Conservation (phyloP, 352 stramenopile genomes). For the Globisporangium sylvaticum region DNA sequence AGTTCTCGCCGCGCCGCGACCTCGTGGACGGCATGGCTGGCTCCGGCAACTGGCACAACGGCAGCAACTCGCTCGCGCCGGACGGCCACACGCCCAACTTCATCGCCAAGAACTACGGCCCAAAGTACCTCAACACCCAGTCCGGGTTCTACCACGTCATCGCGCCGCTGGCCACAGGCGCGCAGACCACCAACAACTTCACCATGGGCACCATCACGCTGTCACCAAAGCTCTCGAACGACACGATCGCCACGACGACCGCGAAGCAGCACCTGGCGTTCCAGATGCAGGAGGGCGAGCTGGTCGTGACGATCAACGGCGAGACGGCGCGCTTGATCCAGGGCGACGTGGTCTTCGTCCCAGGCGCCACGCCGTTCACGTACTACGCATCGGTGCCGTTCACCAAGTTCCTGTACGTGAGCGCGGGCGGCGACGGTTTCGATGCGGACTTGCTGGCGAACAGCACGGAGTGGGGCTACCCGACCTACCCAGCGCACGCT, state of each 20-base stretch:
- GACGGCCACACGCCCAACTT: constrained; percentile 49
- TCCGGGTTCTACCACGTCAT: constrained; percentile 49
- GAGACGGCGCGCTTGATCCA: constrained; percentile 43
- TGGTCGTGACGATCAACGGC: constrained; percentile 32
- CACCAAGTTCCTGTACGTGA: constrained; percentile 59
- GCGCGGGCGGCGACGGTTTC: constrained; percentile 39
- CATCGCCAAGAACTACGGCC: constrained; percentile 49
- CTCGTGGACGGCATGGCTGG: constrained; percentile 37
- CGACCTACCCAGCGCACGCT: constrained; percentile 37
- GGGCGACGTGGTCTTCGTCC: constrained; percentile 46
- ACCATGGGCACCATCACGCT: constrained; percentile 53
- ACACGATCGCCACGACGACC: constrained; percentile 33
- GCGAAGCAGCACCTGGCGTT: constrained; percentile 44
- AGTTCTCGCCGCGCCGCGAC: constrained; percentile 38
- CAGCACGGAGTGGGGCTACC: constrained; percentile 41
- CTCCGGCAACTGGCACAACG: constrained; percentile 49
- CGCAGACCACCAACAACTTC: constrained; percentile 50
- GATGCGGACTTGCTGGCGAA: constrained; percentile 42
- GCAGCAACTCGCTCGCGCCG: constrained; percentile 34
- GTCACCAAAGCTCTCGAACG: constrained; percentile 39
- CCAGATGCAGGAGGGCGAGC: constrained; percentile 47
- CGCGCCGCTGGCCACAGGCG: constrained; percentile 39
- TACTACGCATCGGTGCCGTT: constrained; percentile 47
- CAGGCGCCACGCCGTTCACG: constrained; percentile 36
- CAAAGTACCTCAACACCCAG: constrained; percentile 54